Base-by-base conservation (phyloP, 1,284 basidiomycete genomes). In the Ustilago nuda region DNA sequence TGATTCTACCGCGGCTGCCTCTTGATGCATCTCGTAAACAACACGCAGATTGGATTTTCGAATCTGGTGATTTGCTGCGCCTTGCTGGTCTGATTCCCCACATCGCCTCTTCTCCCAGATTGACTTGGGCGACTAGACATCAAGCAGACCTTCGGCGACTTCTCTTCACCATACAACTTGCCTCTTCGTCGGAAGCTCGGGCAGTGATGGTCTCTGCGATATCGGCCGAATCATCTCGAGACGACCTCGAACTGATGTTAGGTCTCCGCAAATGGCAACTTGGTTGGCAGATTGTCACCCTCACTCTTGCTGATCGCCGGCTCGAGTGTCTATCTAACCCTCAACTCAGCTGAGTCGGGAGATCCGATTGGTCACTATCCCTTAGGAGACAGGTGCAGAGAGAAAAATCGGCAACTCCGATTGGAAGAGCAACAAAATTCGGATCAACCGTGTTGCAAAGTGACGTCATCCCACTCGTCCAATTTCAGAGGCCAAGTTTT, bases 231-330 rank as follows among this genome's bases (percentile, higher is more conserved):
- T 45, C n/a, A 8, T 45, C n/a, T 45, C 15, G 8, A 45, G 2
- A 13, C 7, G n/a, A 19, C 15, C 19, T 19, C 7, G 7, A 15
- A 19, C 3, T 45, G 39, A 41, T 45, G 43, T 15, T 45, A 7
- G 43, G 9, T 15, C 8, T 19, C 7, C n/a, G 23, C 23, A 27
- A 27, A 27, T 27, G 23, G 23, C 23, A 27, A 27, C 23, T 35
- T 53, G 33, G 51, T 17, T 53, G 35, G n/a, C 13, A 53, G 36
- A 36, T 32, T 35, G 33, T 53, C 51, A 33, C 51, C 51, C 17
- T 30, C 15, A 51, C 48, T 27, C 23, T 33, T 51, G 48, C 13
- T 51, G 48, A 51, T 51, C 27, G 5, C 32, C 30, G 23, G 23
- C 27, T 51, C 33, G 27, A 51, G 48, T 30, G 48, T 45, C 19